Evolutionary conservation across 176 grass and related monocot genomes (phyloP).

Genomic region (Poa annua): DNA sequence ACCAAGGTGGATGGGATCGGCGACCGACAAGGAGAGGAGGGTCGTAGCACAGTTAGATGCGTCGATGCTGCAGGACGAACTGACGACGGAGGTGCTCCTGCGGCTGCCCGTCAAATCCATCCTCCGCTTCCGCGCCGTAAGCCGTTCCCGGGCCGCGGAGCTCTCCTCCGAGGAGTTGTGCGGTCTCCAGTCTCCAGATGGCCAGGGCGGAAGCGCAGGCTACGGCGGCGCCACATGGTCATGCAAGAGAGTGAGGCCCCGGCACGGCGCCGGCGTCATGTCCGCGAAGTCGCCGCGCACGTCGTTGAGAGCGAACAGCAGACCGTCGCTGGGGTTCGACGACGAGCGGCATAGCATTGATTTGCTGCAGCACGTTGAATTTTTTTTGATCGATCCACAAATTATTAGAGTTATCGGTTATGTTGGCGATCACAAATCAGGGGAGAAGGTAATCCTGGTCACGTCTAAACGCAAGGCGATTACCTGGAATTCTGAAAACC

Average conservation of each 20-base stretch:
- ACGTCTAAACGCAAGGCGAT: slow-evolving; percentile 33
- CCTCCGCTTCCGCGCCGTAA: neutral
- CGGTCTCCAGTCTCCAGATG: neutral
- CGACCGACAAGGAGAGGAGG: neutral
- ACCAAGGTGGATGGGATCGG: neutral
- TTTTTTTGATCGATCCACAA: neutral
- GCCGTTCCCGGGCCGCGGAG: neutral
- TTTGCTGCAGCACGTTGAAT: neutral
- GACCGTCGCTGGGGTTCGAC: no score
- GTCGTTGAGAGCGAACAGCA: no score
- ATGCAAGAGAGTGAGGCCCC: no score
- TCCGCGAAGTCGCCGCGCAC: no score
- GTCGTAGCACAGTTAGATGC: neutral
- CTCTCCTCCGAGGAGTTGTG: slow-evolving; percentile 1
- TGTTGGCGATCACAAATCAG: neutral
- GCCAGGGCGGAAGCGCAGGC: neutral
- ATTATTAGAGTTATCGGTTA: slow-evolving; percentile 36
- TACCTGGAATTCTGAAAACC: neutral
- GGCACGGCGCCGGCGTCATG: no score
- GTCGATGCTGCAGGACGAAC: neutral
- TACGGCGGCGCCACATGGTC: neutral
- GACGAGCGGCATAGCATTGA: neutral
- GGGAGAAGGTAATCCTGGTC: slow-evolving; percentile 26
- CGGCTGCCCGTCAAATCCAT: neutral
- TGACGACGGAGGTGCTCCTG: neutral